Conservation (phyloP, 1,139 yeast species). For the Yamadazyma atmosphaerica region DNA sequence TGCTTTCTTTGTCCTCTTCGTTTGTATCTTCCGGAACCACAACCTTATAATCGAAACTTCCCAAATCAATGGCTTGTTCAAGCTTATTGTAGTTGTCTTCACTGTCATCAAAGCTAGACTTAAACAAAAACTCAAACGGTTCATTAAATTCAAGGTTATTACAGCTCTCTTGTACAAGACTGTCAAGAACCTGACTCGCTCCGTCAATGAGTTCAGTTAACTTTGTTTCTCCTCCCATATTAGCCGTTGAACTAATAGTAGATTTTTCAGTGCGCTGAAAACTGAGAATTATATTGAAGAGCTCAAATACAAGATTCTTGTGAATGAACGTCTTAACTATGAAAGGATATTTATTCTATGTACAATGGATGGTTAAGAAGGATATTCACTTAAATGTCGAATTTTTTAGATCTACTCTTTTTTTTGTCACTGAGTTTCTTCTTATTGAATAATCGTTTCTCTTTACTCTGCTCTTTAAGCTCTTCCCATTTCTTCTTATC, state of each 20-base stretch:
- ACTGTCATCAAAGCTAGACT: not conserved
- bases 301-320: too few relatives aligned
- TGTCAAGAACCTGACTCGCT: not conserved
- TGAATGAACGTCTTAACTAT: too few relatives aligned
- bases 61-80: not conserved
- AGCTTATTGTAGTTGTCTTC: not conserved
- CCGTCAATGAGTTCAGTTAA: not conserved
- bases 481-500: slow-evolving; percentile 58
- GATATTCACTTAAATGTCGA: slow-evolving; percentile 21
- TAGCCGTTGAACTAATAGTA: too few relatives aligned
- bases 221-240: not conserved
- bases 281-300: not conserved
- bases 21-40: slow-evolving; percentile 3
- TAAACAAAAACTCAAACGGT: not conserved
- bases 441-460: slow-evolving; percentile 52
- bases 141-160: not conserved
- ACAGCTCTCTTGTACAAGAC: not conserved
- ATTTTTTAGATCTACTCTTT: slow-evolving; percentile 43
- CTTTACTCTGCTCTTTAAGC: slow-evolving; percentile 46
- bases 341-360: not conserved
- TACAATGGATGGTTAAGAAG: not conserved
- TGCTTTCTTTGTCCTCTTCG: slow-evolving; percentile 2
- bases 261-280: too few relatives aligned
- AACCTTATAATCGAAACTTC: not conserved
- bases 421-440: slow-evolving; percentile 57